Base-by-base conservation (phyloP, 345 rosid species). In the Salix suchowensis region DNA sequence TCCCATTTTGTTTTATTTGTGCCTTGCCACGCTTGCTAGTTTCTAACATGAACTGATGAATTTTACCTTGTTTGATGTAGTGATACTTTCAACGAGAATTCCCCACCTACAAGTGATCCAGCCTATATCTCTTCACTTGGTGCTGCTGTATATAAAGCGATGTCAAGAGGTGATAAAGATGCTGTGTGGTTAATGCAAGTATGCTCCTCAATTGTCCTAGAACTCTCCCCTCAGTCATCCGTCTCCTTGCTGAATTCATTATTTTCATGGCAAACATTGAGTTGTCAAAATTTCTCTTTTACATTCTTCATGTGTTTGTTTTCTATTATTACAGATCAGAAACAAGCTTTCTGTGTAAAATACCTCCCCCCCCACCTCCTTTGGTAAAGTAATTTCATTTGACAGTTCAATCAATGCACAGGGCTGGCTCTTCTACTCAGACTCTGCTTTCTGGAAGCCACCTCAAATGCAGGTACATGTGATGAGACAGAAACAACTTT, bases 101-200 rank as follows among this genome's bases (percentile, higher is more conserved):
- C 86, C 62, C 98, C 97, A 30, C 98, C 98, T 62, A 92, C 98
- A 67, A 87, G 82, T 85, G 94, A 95, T 73, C 75, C 95, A 72
- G 74, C 77, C 67, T 95, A 87, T 75, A 95, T 95, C 80, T 89
- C 92, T 54, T 85, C 88, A 32, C 94, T 92, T 37, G 98, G 98
- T 84, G 87, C 90, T 74, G 96, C 96, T 55, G 94, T 95, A 52
- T 95, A 89, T 81, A 89, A 88, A 85, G 98, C 98, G 71, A 92
- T 95, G 98, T 88, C 93, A 14, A 84, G 81, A 83, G 98, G 91
- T 75, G 93, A 95, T 84, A 85, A 89, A 73, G 83, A 91, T 82
- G 95, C 98, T 77, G 93, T 95, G 76, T 95, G 98, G 98, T 80
- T 95, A 82, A 95, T 95, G 98, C 98, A 95, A 82, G 98, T 95